Conservation (phyloP, 1,284 basidiomycete species). For the Phenoliferia sp. region DNA sequence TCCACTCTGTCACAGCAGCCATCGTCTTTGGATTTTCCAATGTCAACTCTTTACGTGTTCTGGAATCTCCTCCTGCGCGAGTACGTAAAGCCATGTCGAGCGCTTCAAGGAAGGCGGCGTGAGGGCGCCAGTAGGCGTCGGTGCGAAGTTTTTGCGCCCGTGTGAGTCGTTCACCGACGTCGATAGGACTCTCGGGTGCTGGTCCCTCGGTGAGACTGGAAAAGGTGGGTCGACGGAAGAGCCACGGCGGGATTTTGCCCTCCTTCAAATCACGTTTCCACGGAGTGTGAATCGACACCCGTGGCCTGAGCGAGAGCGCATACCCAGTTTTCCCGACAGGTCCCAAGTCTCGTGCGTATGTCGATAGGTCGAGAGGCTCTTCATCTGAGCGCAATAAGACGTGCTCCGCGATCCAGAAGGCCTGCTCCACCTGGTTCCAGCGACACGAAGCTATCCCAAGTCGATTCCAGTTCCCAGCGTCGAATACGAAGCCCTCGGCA, state of each 20-base stretch:
- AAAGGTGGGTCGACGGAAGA: background rate
- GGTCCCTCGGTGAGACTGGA: background rate
- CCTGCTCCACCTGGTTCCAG: conserved; percentile 71
- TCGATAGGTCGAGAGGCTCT: background rate
- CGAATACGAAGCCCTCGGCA: conserved; percentile 69
- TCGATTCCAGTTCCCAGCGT: conserved; percentile 92
- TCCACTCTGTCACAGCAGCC: conserved; percentile 7
- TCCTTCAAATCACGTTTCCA: background rate
- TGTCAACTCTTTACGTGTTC: background rate
- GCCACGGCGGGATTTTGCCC: background rate
- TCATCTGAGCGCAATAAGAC: conserved; percentile 50
- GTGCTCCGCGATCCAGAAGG: conserved; percentile 75
- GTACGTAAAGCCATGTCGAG: background rate
- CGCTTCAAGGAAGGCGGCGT: background rate
- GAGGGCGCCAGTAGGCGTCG: background rate
- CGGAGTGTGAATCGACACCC: background rate
- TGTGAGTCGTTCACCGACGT: background rate
- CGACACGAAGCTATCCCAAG: conserved; percentile 61
- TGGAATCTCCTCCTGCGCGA: background rate
- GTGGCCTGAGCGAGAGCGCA: background rate
- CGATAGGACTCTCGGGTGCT: background rate
- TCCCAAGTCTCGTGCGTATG: background rate
- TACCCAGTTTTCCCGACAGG: background rate
- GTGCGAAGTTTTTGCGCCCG: background rate
- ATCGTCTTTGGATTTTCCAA: conserved; percentile 9